Percentiles rank a stretch among this genome's conserved stretches.
phyloP scores from a whole-genome alignment of 148 eudicot species.

The Cornus kousa region DNA sequence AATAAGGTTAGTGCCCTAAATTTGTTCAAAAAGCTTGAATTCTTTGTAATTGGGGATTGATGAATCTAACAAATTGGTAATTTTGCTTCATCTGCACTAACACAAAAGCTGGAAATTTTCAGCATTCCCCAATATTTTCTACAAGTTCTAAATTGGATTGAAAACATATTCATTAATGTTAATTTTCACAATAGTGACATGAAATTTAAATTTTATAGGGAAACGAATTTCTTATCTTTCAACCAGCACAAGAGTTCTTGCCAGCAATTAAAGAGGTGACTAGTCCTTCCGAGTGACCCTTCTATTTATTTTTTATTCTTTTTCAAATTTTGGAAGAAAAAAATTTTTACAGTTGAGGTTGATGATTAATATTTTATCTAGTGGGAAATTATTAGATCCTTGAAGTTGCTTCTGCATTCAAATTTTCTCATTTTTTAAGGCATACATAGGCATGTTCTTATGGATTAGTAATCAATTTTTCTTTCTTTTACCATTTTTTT shows the following conservation, averaged over 20 bases:
- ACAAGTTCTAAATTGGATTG: neutral
- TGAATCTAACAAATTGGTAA: neutral
- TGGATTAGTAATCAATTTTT: neutral
- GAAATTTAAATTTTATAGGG: slow-evolving; percentile 39
- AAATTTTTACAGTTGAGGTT: too few species aligned
- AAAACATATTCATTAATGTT: neutral
- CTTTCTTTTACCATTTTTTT: neutral
- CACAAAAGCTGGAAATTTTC: neutral
- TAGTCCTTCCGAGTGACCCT: neutral
- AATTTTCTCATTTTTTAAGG: neutral
- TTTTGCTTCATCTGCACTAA: too few species aligned
- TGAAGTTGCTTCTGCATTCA: too few species aligned
- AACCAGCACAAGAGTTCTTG: slow-evolving; percentile 83
- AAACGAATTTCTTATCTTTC: slow-evolving; percentile 59
- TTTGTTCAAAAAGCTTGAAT: neutral
- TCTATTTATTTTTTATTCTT: too few species aligned
- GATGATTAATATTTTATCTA: too few species aligned
- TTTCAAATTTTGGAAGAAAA: too few species aligned
- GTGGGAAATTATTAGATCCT: too few species aligned
- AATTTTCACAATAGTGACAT: neutral
- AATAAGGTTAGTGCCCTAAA: slow-evolving; percentile 34
- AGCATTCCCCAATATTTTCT: neutral
- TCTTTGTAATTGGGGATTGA: neutral
- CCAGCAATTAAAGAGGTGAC: slow-evolving; percentile 70
- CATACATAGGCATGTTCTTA: neutral